Evolutionary conservation across 306 rosid species (phyloP).

Genomic region (Dalbergia oliveri): DNA sequence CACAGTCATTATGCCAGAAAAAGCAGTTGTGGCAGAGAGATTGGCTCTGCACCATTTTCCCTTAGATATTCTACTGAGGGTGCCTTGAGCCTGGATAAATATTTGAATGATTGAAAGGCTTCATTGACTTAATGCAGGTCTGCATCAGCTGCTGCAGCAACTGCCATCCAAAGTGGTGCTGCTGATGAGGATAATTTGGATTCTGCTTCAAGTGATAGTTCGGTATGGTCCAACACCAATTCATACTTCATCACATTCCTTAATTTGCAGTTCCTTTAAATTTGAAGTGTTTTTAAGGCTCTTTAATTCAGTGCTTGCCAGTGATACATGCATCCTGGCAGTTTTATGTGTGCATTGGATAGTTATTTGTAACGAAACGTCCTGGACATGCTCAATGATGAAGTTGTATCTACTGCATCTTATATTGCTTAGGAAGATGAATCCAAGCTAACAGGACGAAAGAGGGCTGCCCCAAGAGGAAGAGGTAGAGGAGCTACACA

Average conservation of each 20-base stretch:
- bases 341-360: slow-evolving; percentile 25
- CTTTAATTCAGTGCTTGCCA: slow-evolving; percentile 32
- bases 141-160: slow-evolving; percentile 78
- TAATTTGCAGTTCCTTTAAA: slow-evolving; percentile 23
- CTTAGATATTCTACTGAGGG: slow-evolving; percentile 21
- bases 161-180: slow-evolving; percentile 62
- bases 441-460: slow-evolving; percentile 61
- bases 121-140: slow-evolving; percentile 63
- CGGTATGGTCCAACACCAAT: slow-evolving; percentile 63
- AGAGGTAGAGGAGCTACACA: slow-evolving; percentile 85
- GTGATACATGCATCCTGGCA: slow-evolving; percentile 36
- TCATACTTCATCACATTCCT: slow-evolving; percentile 19
- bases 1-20: background rate
- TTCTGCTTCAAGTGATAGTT: slow-evolving; percentile 81
- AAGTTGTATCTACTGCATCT: slow-evolving; percentile 37
- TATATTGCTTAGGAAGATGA: slow-evolving; percentile 73
- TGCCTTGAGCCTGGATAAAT: slow-evolving; percentile 8
- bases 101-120: slow-evolving; percentile 33
- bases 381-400: slow-evolving; percentile 21
- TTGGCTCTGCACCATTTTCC: background rate
- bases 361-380: slow-evolving; percentile 32
- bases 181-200: slow-evolving; percentile 54
- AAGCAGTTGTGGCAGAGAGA: slow-evolving; percentile 5
- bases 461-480: slow-evolving; percentile 88
- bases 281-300: slow-evolving; percentile 28